Percentiles rank a stretch among this genome's conserved stretches.
Evolutionary conservation across 805 yeast genomes (phyloP).

Genomic region (Myxozyma mucilagina): DNA sequence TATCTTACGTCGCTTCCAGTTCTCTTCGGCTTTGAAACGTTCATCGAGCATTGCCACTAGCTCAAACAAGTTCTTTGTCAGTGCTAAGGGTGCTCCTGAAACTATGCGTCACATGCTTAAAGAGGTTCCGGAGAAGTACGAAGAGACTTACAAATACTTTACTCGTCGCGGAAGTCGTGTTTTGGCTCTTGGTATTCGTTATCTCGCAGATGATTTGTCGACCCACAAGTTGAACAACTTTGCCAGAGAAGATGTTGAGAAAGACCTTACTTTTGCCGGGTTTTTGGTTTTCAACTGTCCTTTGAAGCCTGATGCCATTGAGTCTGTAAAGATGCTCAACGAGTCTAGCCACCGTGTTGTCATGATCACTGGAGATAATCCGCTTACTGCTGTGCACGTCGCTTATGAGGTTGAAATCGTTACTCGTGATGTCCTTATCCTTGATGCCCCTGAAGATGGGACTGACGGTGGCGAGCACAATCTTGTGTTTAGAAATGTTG

Average conservation of each 20-base stretch:
- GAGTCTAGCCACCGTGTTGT: conserved; percentile 93
- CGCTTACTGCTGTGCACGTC: conserved; percentile 96
- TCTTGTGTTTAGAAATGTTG: conserved; percentile 81
- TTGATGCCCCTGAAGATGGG: conserved; percentile 79
- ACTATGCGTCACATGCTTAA: conserved; percentile 77
- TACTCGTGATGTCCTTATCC: conserved; percentile 76
- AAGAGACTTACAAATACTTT: conserved; percentile 80
- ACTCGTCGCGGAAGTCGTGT: conserved; percentile 97
- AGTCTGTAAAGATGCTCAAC: conserved; percentile 85
- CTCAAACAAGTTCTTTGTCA: conserved; percentile 61
- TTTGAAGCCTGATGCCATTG: conserved; percentile 88
- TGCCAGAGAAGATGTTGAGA: conserved; percentile 75
- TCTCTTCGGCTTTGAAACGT: conserved; percentile 92
- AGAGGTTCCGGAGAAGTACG: conserved; percentile 74
- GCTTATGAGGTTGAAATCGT: conserved; percentile 90
- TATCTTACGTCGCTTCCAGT: conserved; percentile 92
- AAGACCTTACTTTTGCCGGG: conserved; percentile 76
- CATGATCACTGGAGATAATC: conserved; percentile 99
- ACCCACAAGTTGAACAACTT: conserved; percentile 57
- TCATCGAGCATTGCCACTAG: conserved; percentile 62
- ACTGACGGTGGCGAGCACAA: conserved; percentile 51
- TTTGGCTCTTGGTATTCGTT: conserved; percentile 87
- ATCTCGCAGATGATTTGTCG: conserved; percentile 51
- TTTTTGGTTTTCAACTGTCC: conserved; percentile 98
- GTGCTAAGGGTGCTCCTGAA: conserved; percentile 98